Percentiles rank a stretch among this genome's conserved stretches.
Conservation (phyloP, 768 basidiomycete species). For the Termitomyces sp. region DNA sequence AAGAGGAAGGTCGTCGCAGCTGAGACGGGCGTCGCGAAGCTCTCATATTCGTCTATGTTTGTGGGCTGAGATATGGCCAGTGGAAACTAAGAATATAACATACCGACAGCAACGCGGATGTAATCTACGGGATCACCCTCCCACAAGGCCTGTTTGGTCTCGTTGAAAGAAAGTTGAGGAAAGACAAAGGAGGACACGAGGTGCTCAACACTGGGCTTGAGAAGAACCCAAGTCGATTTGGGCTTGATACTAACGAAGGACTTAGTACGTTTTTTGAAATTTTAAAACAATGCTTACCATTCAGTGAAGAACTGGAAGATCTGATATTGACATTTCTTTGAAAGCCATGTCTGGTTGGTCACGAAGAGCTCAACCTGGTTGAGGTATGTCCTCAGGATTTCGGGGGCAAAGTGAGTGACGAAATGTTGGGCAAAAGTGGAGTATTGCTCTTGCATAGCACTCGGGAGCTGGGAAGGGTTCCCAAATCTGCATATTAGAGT, state of each 20-base stretch:
- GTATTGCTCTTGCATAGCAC: constrained; percentile 65
- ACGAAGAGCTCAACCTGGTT: constrained; percentile 67
- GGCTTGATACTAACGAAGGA: constrained; percentile 68
- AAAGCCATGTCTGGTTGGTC: constrained; percentile 72
- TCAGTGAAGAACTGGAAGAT: constrained; percentile 84
- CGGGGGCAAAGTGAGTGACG: constrained; percentile 72
- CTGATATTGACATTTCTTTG: constrained; percentile 78
- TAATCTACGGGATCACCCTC: constrained; percentile 81
- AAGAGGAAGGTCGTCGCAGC: constrained; percentile 80
- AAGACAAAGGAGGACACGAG: constrained; percentile 82
- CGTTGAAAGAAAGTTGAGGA: constrained; percentile 79
- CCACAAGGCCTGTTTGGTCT: constrained; percentile 65
- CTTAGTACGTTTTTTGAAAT: neutral
- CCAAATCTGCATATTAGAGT: constrained; percentile 50
- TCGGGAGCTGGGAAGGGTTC: constrained; percentile 82
- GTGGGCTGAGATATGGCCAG: neutral
- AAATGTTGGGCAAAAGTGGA: constrained; percentile 72
- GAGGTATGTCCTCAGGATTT: constrained; percentile 80
- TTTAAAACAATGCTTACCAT: constrained; percentile 47
- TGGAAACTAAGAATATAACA: constrained; percentile 6
- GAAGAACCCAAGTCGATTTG: constrained; percentile 82
- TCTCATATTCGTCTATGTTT: constrained; percentile 72
- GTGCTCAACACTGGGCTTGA: constrained; percentile 79
- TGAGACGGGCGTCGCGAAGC: constrained; percentile 68
- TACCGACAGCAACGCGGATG: constrained; percentile 70